These are phyloP conservation scores for Magnaporthiopsis rhizophila DNA, from an alignment of 2,329 filamentous ascomycete species.

Conservation along the genomic window DNA sequence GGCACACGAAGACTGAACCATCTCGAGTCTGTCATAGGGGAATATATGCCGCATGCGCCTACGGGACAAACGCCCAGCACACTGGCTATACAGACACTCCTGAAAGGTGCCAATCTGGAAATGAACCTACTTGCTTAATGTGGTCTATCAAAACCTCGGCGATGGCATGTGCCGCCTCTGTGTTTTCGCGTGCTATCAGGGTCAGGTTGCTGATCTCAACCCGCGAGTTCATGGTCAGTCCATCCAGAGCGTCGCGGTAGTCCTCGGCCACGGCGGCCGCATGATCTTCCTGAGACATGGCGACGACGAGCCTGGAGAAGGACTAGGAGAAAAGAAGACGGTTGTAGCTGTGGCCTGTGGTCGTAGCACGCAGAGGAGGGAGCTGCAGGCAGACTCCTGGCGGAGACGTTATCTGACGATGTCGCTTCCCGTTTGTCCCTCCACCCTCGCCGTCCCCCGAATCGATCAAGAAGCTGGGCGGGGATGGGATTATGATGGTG, in stretches of 20 bases:
- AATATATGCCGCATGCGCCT: not conserved
- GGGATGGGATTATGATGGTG: constrained; percentile 4
- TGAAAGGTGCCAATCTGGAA: too few relatives aligned
- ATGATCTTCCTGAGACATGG: constrained; percentile 42
- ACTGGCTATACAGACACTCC: not conserved
- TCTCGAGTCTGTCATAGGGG: too few relatives aligned
- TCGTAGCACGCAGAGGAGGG: constrained; percentile 1
- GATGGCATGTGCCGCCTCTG: constrained; percentile 89
- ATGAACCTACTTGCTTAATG: constrained; percentile 75
- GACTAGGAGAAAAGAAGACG: not conserved
- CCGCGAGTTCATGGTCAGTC: constrained; percentile 82
- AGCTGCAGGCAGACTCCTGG: not conserved
- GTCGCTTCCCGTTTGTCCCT: not conserved
- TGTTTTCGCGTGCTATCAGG: constrained; percentile 95
- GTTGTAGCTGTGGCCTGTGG: not conserved
- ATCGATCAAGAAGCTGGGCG: not conserved
- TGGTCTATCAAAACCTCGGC: constrained; percentile 85
- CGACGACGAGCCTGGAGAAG: not conserved
- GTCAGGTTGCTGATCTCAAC: constrained; percentile 97
- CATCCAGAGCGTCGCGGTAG: constrained; percentile 87
- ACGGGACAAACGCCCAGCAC: not conserved
- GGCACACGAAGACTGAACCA: not conserved
- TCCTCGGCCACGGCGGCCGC: constrained; percentile 88
- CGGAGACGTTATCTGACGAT: not conserved
- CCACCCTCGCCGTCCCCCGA: too few relatives aligned